Evolutionary conservation across 2,329 filamentous ascomycete genomes (phyloP).

Genomic region (Aspergillus eucalypticola): DNA sequence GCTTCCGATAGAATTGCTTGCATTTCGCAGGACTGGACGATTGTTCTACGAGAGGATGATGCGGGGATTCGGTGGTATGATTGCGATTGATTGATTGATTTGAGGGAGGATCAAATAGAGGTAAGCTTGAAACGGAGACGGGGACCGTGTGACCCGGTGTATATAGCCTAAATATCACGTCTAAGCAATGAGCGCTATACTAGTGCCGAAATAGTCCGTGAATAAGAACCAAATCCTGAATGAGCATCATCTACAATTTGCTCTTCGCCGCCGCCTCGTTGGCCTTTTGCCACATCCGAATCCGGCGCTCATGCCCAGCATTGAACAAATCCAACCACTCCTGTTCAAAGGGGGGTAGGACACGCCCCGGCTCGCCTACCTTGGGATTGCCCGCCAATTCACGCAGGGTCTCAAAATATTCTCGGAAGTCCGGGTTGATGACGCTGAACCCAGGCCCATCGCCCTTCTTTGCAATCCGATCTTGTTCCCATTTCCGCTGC

Average conservation of each 20-base stretch:
- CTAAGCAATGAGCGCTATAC: not conserved
- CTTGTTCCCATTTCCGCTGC: conserved; percentile 58
- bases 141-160: not conserved
- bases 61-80: not conserved
- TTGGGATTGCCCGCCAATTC: conserved; percentile 46
- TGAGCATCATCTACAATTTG: conserved; percentile 7
- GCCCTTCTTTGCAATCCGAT: conserved; percentile 55
- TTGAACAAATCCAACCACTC: conserved; percentile 51
- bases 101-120: not conserved
- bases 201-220: not conserved
- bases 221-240: too few species aligned
- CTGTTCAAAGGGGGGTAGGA: conserved; percentile 46
- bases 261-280: conserved; percentile 41
- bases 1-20: not conserved
- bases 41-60: not conserved
- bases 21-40: not conserved
- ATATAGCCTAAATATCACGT: not conserved
- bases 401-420: conserved; percentile 61
- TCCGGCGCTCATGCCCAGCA: conserved; percentile 57
- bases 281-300: conserved; percentile 58
- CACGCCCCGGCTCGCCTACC: conserved; percentile 40
- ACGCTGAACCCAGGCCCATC: conserved; percentile 60
- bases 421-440: conserved; percentile 63
- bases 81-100: not conserved
- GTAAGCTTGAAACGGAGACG: not conserved